A percentile compares a stretch with the other conserved stretches of the same genome.
phyloP scores from a whole-genome alignment of 768 basidiomycete genomes.

The Podaxis sp. region DNA sequence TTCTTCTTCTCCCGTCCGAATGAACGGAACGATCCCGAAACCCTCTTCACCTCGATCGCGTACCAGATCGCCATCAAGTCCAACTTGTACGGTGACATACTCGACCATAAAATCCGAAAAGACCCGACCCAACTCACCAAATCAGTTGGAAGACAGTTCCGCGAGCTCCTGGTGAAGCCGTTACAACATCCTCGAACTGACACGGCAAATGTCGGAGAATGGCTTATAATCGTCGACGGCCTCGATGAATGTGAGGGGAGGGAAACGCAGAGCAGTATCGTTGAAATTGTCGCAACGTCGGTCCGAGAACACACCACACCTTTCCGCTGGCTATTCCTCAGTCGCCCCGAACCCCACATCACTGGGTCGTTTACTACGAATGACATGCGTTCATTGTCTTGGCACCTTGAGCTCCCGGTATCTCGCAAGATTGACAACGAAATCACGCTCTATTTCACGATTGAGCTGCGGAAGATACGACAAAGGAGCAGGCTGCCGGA shows the following conservation, averaged over 20 bases:
- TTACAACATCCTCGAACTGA: not conserved
- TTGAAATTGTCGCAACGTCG: not conserved
- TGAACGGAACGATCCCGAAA: not conserved
- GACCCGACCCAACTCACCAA: not conserved
- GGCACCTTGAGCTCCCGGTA: not conserved
- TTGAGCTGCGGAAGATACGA: not conserved
- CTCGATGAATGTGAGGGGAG: constrained; percentile 14
- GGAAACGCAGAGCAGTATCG: not conserved
- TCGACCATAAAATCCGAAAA: not conserved
- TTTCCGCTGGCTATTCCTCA: constrained; percentile 10
- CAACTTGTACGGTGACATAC: not conserved
- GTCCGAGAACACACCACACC: not conserved
- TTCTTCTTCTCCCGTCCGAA: not conserved
- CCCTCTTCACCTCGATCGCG: not conserved
- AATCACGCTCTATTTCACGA: constrained; percentile 1
- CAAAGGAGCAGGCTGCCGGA: not conserved
- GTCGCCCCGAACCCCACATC: constrained; percentile 15
- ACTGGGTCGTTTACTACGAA: not conserved
- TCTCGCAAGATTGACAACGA: constrained; percentile 10
- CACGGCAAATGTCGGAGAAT: not conserved
- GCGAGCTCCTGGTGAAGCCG: not conserved
- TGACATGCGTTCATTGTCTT: not conserved
- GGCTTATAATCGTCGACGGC: constrained; percentile 14
- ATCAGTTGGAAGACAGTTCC: not conserved
- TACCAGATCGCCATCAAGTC: not conserved